Conservation (phyloP, 2,329 filamentous ascomycete species). For the Sporothrix pseudoabietina region DNA sequence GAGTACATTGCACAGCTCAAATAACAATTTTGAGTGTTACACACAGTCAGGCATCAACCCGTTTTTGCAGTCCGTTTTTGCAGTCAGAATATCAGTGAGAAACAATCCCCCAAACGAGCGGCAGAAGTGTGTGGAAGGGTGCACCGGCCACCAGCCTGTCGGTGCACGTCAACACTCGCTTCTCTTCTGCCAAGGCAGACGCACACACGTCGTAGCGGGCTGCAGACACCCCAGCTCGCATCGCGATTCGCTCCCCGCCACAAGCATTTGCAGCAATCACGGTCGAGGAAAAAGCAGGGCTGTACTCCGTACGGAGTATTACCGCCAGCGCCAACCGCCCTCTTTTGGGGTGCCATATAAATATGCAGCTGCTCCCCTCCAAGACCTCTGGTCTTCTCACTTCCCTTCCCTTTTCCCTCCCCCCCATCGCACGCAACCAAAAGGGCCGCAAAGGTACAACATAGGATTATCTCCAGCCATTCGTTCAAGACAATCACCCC, state of each 20-base stretch:
- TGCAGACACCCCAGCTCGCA: conserved; percentile 21
- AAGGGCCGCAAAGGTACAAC: conserved; percentile 61
- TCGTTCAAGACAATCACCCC: conserved; percentile 45
- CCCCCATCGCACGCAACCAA: conserved; percentile 55
- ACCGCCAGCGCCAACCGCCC: conserved; percentile 22
- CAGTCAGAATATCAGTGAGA: background rate
- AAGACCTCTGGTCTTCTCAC: conserved; percentile 38
- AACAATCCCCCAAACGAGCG: background rate
- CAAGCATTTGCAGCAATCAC: conserved; percentile 28
- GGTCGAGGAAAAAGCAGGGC: conserved; percentile 30
- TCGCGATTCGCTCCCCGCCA: conserved; percentile 30
- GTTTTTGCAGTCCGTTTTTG: background rate
- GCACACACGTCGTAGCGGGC: conserved; percentile 29
- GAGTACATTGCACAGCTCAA: background rate
- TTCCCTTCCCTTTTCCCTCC: conserved; percentile 51
- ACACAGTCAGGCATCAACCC: conserved; percentile 18
- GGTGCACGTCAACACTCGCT: conserved; percentile 18
- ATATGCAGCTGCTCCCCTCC: conserved; percentile 36
- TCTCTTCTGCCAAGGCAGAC: conserved; percentile 32
- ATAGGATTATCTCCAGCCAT: conserved; percentile 56
- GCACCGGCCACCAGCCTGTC: conserved; percentile 20
- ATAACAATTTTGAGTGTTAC: background rate
- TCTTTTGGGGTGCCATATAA: conserved; percentile 22
- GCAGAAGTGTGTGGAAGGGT: background rate
- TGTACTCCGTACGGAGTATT: no score